phyloP scores from a whole-genome alignment of 2,329 filamentous ascomycete species.

The Hypoxylon sp. region DNA sequence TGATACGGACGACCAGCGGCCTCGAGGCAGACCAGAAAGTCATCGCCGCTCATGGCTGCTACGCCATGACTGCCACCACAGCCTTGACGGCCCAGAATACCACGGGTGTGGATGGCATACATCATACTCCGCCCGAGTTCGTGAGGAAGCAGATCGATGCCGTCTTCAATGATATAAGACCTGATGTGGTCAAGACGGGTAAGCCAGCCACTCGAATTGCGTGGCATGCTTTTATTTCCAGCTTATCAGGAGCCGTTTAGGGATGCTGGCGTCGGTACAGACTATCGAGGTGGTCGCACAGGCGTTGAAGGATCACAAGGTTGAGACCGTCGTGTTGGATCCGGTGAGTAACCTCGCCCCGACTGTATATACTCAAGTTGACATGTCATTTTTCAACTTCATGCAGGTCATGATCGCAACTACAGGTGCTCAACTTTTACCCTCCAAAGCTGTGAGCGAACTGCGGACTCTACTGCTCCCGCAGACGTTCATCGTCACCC shows the following conservation, averaged over 20 bases:
- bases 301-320: conserved; percentile 64
- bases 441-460: conserved; percentile 67
- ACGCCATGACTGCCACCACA: conserved; percentile 95
- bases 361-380: background rate
- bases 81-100: conserved; percentile 98
- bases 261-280: conserved; percentile 80
- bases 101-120: conserved; percentile 80
- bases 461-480: conserved; percentile 69
- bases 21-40: conserved; percentile 97
- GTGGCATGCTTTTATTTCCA: background rate
- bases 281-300: conserved; percentile 74
- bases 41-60: conserved; percentile 88
- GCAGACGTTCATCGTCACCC: conserved; percentile 73
- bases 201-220: conserved; percentile 39
- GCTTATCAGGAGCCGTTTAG: conserved; percentile 52
- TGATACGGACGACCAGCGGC: conserved; percentile 63
- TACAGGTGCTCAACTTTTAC: conserved; percentile 75
- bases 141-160: conserved; percentile 86
- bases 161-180: conserved; percentile 81
- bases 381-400: conserved; percentile 3
- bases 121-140: conserved; percentile 79
- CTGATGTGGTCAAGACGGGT: conserved; percentile 94
- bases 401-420: conserved; percentile 89
- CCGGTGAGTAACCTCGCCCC: conserved; percentile 62
- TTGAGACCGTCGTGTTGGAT: conserved; percentile 72